A percentile compares a stretch with the other conserved stretches of the same genome.
Conservation (phyloP, 2,329 filamentous ascomycete species). For the Chrysosporium queenslandicum region DNA sequence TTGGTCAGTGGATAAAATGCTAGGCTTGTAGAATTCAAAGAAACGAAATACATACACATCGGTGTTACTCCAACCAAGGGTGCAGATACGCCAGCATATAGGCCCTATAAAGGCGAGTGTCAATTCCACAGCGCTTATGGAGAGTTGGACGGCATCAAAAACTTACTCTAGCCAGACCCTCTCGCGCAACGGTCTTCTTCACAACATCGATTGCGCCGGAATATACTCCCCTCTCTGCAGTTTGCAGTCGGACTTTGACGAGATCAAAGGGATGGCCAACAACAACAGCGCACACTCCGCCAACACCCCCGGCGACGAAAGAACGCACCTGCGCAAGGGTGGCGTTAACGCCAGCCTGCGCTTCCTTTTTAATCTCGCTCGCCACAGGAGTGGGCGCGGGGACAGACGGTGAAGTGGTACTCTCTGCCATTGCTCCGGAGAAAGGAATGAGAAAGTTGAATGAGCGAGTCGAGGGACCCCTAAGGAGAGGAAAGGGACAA, state of each 20-base stretch:
- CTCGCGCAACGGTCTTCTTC: constrained; percentile 72
- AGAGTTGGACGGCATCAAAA: background rate
- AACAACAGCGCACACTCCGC: constrained; percentile 84
- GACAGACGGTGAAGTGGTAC: constrained; percentile 26
- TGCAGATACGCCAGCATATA: constrained; percentile 96
- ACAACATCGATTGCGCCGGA: constrained; percentile 85
- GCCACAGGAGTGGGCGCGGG: constrained; percentile 24
- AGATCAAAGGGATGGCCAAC: constrained; percentile 96
- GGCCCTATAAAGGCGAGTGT: constrained; percentile 45
- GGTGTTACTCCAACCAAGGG: constrained; percentile 92
- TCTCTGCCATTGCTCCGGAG: constrained; percentile 16
- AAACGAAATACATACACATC: constrained; percentile 66
- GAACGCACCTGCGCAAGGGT: constrained; percentile 62
- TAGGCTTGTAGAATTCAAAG: background rate
- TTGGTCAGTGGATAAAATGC: background rate
- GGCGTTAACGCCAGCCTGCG: constrained; percentile 29
- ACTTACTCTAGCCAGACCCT: constrained; percentile 57
- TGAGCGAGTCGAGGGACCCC: too few relatives aligned
- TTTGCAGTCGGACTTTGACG: constrained; percentile 95
- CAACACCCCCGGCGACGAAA: constrained; percentile 79
- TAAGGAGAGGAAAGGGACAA: too few relatives aligned
- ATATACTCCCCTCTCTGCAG: constrained; percentile 88
- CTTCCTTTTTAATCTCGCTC: constrained; percentile 23
- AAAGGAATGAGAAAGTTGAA: background rate
- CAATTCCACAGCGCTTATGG: background rate